Percentiles rank a stretch among this genome's conserved stretches.
These are phyloP conservation scores for Termitomyces sp. DNA, from an alignment of 768 basidiomycete species.

Conservation along the genomic window DNA sequence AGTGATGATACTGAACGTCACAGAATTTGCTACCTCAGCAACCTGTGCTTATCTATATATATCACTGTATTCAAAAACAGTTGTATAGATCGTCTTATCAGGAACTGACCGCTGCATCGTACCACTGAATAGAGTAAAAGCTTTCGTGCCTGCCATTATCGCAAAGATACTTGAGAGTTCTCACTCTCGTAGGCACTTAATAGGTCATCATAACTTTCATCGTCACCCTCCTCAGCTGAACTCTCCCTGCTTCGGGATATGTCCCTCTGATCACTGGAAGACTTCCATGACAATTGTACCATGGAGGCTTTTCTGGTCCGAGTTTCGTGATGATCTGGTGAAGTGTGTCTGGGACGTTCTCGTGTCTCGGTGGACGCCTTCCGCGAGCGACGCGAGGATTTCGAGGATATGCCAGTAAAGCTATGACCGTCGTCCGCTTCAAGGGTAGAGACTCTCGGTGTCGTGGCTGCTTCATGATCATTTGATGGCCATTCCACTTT, in stretches of 20 bases:
- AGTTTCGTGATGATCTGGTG: constrained; percentile 27
- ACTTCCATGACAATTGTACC: constrained; percentile 38
- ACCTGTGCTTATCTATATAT: constrained; percentile 53
- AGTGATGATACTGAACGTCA: not conserved
- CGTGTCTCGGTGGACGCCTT: constrained; percentile 36
- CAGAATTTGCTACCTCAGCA: constrained; percentile 66
- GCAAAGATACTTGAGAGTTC: constrained; percentile 16
- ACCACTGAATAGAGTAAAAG: not conserved
- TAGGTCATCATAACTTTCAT: constrained; percentile 71
- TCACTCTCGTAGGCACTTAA: constrained; percentile 82
- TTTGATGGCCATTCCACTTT: constrained; percentile 51
- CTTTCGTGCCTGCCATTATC: not conserved
- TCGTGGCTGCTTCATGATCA: constrained; percentile 41
- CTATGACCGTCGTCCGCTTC: constrained; percentile 27
- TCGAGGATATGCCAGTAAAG: constrained; percentile 19
- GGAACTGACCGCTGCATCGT: not conserved
- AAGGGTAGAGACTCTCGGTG: constrained; percentile 54
- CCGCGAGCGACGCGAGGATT: constrained; percentile 27
- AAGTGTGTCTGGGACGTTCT: constrained; percentile 25
- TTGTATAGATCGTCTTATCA: constrained; percentile 19
- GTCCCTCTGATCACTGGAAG: constrained; percentile 38
- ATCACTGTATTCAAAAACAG: constrained; percentile 51
- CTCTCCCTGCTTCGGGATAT: constrained; percentile 45
- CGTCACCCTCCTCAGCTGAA: constrained; percentile 73
- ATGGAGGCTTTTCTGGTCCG: constrained; percentile 42